Base-by-base conservation (phyloP, 768 basidiomycete species). In the Coprinopsis sp. region DNA sequence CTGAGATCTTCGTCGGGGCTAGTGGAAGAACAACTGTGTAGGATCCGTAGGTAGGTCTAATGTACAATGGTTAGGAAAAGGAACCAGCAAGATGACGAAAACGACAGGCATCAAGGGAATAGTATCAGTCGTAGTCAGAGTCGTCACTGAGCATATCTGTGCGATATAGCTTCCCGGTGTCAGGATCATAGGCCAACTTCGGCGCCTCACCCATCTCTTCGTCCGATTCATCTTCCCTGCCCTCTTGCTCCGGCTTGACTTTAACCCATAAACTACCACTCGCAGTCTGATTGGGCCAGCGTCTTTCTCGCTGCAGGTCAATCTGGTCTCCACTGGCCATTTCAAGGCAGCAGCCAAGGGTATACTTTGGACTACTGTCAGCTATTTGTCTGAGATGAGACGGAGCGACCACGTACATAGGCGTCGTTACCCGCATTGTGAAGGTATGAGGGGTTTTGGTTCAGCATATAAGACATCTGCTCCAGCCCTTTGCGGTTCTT, bases 401-500 rank as follows among this genome's bases (percentile, higher is more conserved):
- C 30, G 38, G 14, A 4, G 43, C 13, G 7, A 49, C 2, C 33
- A 27, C 81, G 33, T 54, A 91, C 90, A 60, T 84, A 74, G 1
- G 90, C 89, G 60, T 92, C 88, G 57, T 91, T 92, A 0, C 89
- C 90, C 1, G 87, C 89, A 57, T 93, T 94, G 70, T 91, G 91
- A 47, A 86, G 53, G 54, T 72, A 68, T 27, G 71, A 53, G 1
- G 78, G 76, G 0, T 65, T 52, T 40, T 91, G 71, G 40, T 79
- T 75, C 18, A 93, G 71, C 42, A 82, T 77, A 37, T 68, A 66
- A 62, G 84, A 87, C 24, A 81, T 72, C 30, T 79, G 76, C 50
- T 77, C 77, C 18, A 94, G 73, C 1, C 70, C 66, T 37, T 77
- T 65, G 33, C 74, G 72, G 59, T 83, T 73, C 41, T 69, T 68